Evolutionary conservation across 345 rosid species (phyloP), one percentile per base, ranked within the genome.

Genomic region (Eucalyptus dawsonii): DNA sequence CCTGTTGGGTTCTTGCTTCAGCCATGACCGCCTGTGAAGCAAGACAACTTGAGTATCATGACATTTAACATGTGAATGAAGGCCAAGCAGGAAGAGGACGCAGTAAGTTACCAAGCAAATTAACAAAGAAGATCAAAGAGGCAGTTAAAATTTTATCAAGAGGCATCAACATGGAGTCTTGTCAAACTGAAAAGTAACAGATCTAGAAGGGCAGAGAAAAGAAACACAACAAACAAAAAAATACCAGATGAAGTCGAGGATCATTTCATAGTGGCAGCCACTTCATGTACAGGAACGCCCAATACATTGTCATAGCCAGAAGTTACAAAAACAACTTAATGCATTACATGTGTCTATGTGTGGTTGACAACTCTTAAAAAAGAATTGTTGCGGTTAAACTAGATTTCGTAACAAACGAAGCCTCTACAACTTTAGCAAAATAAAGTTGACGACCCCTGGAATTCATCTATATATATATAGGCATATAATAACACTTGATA

Each of bases 1-100:
- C 99, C 91, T 98, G 99, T 90, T 98, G 99, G 88, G 99, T 95
- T 93, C 99, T 97, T 87, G 98, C 99, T 93, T 97, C 99, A 29
- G 97, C 97, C 97, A 97, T 95, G 89, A 92, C 99, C 92, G 97
- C 99, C 99, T 98, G 92, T 89, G 88, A 91, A 90, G 37, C 80
- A 89, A 53, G 44, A 72, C 65, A 67, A 50, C 29, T 62, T 27
- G 37, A 50, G 40, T 29, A 34, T 88, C 85, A 29, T 27, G 29
- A 58, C 44, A 53, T 86, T 19, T 45, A 51, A 58, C 45, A 86
- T 42, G 40, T 86, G 62, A 47, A 86, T 19, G 47, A 37, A 76
- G 47, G 27, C 45, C 45, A 37, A 72, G 83, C 27, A 76, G 47
- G 27, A 37, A 81, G 87, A 45, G 56, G 19, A 81, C 37, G 7